Base-by-base conservation (phyloP, 2,329 filamentous ascomycete species). In the Talaromyces sp. region DNA sequence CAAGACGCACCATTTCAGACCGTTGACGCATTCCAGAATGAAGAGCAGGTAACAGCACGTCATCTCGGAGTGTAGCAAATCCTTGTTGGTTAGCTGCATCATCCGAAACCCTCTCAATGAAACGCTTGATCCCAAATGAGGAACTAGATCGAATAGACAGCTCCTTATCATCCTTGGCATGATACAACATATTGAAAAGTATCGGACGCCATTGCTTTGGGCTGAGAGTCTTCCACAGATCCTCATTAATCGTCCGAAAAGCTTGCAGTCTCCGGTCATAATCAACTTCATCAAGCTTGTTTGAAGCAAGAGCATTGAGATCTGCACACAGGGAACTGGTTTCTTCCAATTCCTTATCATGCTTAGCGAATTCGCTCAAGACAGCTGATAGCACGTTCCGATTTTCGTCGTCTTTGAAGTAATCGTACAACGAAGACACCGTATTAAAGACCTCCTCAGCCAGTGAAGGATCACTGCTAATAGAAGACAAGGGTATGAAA, bases 101-200 rank as follows among this genome's bases (percentile, higher is more conserved):
- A n/a, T 77, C 69, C 2, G 82, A 78, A 2, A 82, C 81, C 54
- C 84, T 82, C 66, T 90, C 84, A 35, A 96, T 82, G 69, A 97
- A 95, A 56, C 87, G 84, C 67, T 89, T 89, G 43, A 99, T 77
- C 6, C 86, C 85, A 68, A 93, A 89, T 0, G 92, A 90, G 7
- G 95, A 91, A 71, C 93, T 97, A 2, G 84, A 81, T 60, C 96
- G 79, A 55, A 97, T 90, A 52, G 91, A 90, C 64, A 96, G 88
- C 72, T 99, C 95, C 64, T 96, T 91, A 59, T 91, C 88, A 64
- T 93, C 86, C 65, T 87, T 88, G 65, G 97, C 88, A 70, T 89
- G 95, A 75, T 88, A 98, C 1, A 96, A 81, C 78, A 96, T 84
- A 70, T 98, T 99, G 76, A 93, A 89, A 11, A 98, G 77, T 21